These are phyloP conservation scores for Mangifera indica DNA, from an alignment of 345 rosid species.

Conservation along the genomic window DNA sequence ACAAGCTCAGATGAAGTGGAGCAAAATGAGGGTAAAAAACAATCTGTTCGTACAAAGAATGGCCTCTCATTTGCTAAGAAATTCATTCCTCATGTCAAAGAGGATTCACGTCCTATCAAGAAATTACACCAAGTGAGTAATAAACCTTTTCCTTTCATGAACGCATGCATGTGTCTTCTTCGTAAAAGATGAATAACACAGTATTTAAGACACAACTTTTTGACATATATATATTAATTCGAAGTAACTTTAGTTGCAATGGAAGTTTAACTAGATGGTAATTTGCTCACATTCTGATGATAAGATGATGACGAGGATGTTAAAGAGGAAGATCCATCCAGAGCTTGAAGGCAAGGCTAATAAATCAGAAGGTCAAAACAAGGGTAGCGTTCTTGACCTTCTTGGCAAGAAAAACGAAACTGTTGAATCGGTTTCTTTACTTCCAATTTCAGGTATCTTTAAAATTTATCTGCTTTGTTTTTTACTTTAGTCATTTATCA, in stretches of 20 bases:
- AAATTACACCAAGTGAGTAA: slow-evolving; percentile 52
- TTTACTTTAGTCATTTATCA: background rate
- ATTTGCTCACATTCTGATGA: background rate
- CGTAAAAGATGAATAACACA: no score
- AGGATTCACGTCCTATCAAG: slow-evolving; percentile 60
- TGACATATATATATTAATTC: no score
- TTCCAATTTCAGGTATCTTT: slow-evolving; percentile 41
- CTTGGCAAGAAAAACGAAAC: slow-evolving; percentile 27
- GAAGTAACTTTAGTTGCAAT: no score
- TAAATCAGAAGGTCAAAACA: slow-evolving; percentile 32
- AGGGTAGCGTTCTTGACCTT: slow-evolving; percentile 24
- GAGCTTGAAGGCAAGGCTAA: slow-evolving; percentile 51
- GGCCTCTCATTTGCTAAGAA: slow-evolving; percentile 64
- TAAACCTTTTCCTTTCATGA: no score
- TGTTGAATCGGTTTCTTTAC: slow-evolving; percentile 45
- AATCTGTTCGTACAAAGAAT: slow-evolving; percentile 31
- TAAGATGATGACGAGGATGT: slow-evolving; percentile 80
- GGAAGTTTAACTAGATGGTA: background rate
- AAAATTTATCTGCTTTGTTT: background rate
- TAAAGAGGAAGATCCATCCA: slow-evolving; percentile 90
- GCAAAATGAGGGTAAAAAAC: slow-evolving; percentile 22
- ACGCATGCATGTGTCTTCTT: no score
- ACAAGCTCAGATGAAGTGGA: slow-evolving; percentile 29
- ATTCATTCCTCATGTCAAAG: slow-evolving; percentile 50
- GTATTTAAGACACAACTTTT: no score